Evolutionary conservation across 495 filamentous ascomycete genomes (phyloP).

Genomic region (Lindgomyces ingoldianus): DNA sequence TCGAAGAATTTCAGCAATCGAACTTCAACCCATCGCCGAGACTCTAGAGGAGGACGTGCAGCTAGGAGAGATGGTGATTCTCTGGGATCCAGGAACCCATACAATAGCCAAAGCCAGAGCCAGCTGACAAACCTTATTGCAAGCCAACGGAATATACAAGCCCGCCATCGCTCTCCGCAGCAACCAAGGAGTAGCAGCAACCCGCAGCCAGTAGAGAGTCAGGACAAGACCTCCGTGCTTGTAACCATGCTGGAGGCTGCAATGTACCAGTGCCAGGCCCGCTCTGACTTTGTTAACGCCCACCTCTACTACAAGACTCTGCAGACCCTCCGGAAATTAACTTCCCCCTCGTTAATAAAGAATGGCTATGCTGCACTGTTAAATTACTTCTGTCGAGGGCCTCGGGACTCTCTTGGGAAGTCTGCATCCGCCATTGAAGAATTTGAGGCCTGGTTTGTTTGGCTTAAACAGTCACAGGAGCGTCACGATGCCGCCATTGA

Average conservation of each 20-base stretch:
- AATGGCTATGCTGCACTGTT: conserved; percentile 69
- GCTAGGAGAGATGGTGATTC: conserved; percentile 21
- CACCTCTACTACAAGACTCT: conserved; percentile 70
- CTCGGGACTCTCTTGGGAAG: conserved; percentile 66
- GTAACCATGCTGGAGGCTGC: conserved; percentile 71
- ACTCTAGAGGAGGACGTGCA: conserved; percentile 11
- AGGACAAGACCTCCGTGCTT: conserved; percentile 53
- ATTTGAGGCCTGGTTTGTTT: conserved; percentile 74
- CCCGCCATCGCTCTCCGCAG: conserved; percentile 39
- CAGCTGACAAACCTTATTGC: conserved; percentile 40
- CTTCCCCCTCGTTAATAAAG: conserved; percentile 61
- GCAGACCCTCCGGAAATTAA: conserved; percentile 61
- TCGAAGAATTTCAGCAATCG: conserved; percentile 66
- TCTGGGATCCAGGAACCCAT: conserved; percentile 39
- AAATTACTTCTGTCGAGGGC: conserved; percentile 67
- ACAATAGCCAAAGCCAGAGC: conserved; percentile 43
- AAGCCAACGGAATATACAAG: conserved; percentile 29
- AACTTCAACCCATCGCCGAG: conserved; percentile 51
- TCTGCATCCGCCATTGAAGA: conserved; percentile 68
- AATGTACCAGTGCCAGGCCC: conserved; percentile 63
- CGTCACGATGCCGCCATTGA: conserved; percentile 66
- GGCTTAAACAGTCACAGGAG: conserved; percentile 72
- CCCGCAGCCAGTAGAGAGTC: conserved; percentile 35
- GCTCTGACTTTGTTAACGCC: conserved; percentile 69
- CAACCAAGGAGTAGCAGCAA: conserved; percentile 40